Conservation (phyloP, 1,284 basidiomycete species). For the Pyrrhoderma noxium region DNA sequence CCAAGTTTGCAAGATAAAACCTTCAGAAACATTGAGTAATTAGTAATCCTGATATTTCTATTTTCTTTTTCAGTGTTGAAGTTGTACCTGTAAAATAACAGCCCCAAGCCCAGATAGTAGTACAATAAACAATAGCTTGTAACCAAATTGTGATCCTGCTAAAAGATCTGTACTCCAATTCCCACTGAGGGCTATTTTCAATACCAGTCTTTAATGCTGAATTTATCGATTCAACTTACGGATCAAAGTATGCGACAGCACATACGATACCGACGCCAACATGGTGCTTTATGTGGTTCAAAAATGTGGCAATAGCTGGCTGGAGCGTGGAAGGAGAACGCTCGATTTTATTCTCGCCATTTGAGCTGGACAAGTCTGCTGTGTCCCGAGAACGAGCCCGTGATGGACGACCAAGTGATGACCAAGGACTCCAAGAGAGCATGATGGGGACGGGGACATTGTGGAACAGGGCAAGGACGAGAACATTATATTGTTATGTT, state of each 20-base stretch:
- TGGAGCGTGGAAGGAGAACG: neutral
- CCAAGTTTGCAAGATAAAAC: constrained; percentile 59
- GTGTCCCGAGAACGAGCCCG: neutral
- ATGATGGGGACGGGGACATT: neutral
- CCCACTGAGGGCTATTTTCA: constrained; percentile 35
- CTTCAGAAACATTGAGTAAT: constrained; percentile 23
- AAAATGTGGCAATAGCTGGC: constrained; percentile 18
- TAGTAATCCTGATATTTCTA: too few species aligned
- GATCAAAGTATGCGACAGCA: constrained; percentile 49
- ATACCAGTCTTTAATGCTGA: neutral
- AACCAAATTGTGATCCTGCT: constrained; percentile 73
- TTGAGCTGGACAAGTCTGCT: neutral
- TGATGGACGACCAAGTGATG: neutral
- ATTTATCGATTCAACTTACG: constrained; percentile 31
- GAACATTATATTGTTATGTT: too few species aligned
- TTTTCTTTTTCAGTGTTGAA: neutral
- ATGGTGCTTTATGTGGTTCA: constrained; percentile 37
- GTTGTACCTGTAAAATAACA: constrained; percentile 61
- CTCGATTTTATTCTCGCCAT: neutral
- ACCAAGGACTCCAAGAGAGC: neutral
- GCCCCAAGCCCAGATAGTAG: constrained; percentile 81
- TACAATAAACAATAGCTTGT: constrained; percentile 82
- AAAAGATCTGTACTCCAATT: constrained; percentile 75
- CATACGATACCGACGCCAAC: constrained; percentile 44
- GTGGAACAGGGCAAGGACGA: neutral